phyloP scores from a whole-genome alignment of 768 basidiomycete species.

The Xerocomellus amylosporus region DNA sequence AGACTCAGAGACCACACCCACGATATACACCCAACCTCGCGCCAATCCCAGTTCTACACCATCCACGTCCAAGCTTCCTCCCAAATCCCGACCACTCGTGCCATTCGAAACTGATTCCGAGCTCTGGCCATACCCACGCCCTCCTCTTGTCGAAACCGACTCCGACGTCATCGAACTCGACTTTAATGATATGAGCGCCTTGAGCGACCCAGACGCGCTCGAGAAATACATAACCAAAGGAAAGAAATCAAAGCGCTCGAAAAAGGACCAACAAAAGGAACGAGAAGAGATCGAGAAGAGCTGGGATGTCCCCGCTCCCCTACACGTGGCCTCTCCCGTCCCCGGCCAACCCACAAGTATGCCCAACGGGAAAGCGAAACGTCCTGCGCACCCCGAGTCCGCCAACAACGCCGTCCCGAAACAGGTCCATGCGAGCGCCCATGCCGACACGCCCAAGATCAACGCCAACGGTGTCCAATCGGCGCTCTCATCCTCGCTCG shows the following conservation, averaged over 20 bases:
- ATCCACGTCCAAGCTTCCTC: conserved; percentile 16
- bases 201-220: conserved; percentile 67
- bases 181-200: conserved; percentile 67
- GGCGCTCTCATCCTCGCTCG: conserved; percentile 27
- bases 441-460: conserved; percentile 9
- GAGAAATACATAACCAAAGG: conserved; percentile 30
- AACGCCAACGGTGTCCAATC: conserved; percentile 20
- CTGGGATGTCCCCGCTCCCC: conserved; percentile 52
- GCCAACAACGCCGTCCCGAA: conserved; percentile 2
- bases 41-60: conserved; percentile 3
- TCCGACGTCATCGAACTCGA: conserved; percentile 73
- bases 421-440: not conserved
- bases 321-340: conserved; percentile 17
- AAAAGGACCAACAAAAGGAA: conserved; percentile 38
- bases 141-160: conserved; percentile 40
- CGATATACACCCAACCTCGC: conserved; percentile 15
- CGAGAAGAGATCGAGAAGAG: conserved; percentile 54
- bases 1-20: conserved; percentile 9
- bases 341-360: conserved; percentile 2
- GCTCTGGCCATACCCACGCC: conserved; percentile 67
- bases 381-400: conserved; percentile 4
- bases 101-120: conserved; percentile 66
- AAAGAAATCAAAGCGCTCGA: conserved; percentile 25
- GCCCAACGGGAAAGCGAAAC: conserved; percentile 28
- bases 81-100: conserved; percentile 43